Percentiles rank a stretch among this genome's conserved stretches.
Conservation (phyloP, 768 basidiomycete species). For the Suillus brevipes region DNA sequence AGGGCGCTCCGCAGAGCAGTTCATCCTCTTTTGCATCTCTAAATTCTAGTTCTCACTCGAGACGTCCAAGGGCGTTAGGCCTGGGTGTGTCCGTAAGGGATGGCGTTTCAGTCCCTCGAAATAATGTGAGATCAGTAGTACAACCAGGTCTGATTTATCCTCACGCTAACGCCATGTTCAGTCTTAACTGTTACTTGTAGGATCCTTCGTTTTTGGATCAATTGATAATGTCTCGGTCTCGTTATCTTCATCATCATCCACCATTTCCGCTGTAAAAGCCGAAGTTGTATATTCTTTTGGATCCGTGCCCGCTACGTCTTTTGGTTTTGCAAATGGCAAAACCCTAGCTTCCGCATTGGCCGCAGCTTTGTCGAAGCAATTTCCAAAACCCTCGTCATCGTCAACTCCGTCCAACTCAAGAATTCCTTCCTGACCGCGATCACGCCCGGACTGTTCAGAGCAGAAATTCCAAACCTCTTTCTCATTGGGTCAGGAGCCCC, state of each 20-base stretch:
- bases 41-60: constrained; percentile 57
- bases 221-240: constrained; percentile 78
- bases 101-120: constrained; percentile 72
- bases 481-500: too few relatives aligned
- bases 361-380: too few relatives aligned
- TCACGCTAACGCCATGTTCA: background rate
- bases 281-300: too few relatives aligned
- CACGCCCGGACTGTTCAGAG: too few relatives aligned
- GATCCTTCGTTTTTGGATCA: constrained; percentile 84
- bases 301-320: too few relatives aligned
- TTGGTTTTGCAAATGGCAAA: too few relatives aligned
- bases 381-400: too few relatives aligned
- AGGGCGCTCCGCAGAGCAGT: constrained; percentile 68
- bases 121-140: constrained; percentile 57
- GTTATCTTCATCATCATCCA: constrained; percentile 80
- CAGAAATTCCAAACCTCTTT: too few relatives aligned
- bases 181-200: constrained; percentile 34
- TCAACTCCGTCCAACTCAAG: too few relatives aligned
- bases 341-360: too few relatives aligned
- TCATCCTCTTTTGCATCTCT: too few relatives aligned
- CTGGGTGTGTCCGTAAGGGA: constrained; percentile 75
- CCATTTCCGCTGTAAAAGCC: constrained; percentile 16
- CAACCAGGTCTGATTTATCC: constrained; percentile 57
- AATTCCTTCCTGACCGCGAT: too few relatives aligned
- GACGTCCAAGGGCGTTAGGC: constrained; percentile 74